These are phyloP conservation scores for Leccinum pachyderme DNA, from an alignment of 1,284 basidiomycete species.

Conservation along the genomic window DNA sequence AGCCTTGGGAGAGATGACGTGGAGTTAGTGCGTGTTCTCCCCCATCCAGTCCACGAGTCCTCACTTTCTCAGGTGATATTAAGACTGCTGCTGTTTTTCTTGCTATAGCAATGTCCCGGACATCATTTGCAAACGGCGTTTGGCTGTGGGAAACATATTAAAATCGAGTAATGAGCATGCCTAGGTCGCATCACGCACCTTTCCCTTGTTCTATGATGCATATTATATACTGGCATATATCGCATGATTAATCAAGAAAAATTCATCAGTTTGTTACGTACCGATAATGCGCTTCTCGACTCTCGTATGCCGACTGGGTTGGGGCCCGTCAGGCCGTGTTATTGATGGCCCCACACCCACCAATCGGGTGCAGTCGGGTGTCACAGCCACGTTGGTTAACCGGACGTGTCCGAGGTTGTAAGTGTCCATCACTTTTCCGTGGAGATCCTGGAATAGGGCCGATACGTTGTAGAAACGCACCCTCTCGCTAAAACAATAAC, in stretches of 20 bases:
- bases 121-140: conserved; percentile 76
- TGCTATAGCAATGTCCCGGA: conserved; percentile 69
- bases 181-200: conserved; percentile 45
- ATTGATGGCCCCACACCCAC: conserved; percentile 71
- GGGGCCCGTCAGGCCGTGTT: conserved; percentile 58
- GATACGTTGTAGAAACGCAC: conserved; percentile 16
- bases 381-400: conserved; percentile 72
- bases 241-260: conserved; percentile 1
- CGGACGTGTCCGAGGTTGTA: conserved; percentile 67
- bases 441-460: conserved; percentile 43
- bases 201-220: conserved; percentile 60
- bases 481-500: conserved; percentile 5
- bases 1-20: conserved; percentile 41
- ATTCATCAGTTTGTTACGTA: conserved; percentile 33
- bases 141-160: conserved; percentile 44
- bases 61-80: conserved; percentile 58
- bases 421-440: conserved; percentile 56
- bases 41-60: conserved; percentile 1
- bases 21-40: conserved; percentile 4
- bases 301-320: conserved; percentile 65
- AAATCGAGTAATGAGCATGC: not conserved
- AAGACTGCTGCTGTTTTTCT: conserved; percentile 61
- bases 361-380: conserved; percentile 62
- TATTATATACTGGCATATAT: conserved; percentile 60
- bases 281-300: conserved; percentile 77